A percentile compares a stretch with the other conserved stretches of the same genome.
phyloP scores from a whole-genome alignment of 2,329 filamentous ascomycete genomes.

The Aspergillus ustus region DNA sequence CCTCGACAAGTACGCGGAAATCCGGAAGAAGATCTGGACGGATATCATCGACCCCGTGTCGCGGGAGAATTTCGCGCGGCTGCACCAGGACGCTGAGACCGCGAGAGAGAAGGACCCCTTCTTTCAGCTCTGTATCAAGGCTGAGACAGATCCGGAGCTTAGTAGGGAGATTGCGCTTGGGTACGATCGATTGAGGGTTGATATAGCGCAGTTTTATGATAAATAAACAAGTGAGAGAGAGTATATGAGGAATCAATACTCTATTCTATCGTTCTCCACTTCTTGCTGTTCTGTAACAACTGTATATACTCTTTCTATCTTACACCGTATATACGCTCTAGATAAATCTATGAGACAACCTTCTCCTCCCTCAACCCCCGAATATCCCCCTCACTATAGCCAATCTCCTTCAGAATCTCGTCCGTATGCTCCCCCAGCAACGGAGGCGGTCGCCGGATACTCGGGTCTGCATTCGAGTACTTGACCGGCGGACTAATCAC shows the following conservation, averaged over 20 bases:
- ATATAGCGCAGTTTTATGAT: constrained; percentile 40
- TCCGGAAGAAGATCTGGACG: constrained; percentile 45
- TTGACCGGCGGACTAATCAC: constrained; percentile 95
- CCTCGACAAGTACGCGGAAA: constrained; percentile 49
- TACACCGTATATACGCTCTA: not conserved
- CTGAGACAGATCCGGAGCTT: constrained; percentile 35
- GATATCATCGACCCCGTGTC: constrained; percentile 47
- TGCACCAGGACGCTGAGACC: constrained; percentile 42
- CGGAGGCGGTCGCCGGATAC: constrained; percentile 79
- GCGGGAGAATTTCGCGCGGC: constrained; percentile 46
- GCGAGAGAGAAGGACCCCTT: constrained; percentile 44
- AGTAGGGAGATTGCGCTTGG: constrained; percentile 32
- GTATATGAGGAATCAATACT: not conserved
- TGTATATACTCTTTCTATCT: no score
- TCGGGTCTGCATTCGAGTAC: constrained; percentile 80
- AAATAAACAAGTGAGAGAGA: not conserved
- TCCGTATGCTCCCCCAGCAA: constrained; percentile 86
- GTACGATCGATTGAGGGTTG: constrained; percentile 36
- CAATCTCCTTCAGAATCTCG: constrained; percentile 70
- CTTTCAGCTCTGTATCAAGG: constrained; percentile 38
- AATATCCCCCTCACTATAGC: constrained; percentile 64
- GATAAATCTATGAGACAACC: constrained; percentile 58
- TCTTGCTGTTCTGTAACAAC: not conserved
- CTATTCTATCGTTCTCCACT: not conserved
- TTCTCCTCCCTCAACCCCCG: constrained; percentile 66